phyloP scores from a whole-genome alignment of 208 protist species.

The Trypanosoma lewisi region DNA sequence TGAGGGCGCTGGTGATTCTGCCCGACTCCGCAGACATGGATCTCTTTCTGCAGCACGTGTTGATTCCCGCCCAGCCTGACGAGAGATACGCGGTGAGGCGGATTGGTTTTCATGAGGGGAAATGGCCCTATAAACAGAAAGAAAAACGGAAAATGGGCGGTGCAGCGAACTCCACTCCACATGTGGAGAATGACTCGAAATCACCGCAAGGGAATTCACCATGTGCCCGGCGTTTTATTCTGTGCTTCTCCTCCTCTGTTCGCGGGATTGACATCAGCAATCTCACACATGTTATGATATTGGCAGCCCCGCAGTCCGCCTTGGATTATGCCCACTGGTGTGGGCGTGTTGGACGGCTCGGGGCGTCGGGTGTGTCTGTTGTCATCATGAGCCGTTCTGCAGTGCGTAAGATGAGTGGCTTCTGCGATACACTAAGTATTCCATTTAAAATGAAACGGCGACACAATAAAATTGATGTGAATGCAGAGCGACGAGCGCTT shows the following conservation, averaged over 20 bases:
- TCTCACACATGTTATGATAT: conserved; percentile 77
- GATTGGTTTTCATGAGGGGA: not conserved
- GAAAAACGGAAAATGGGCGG: not conserved
- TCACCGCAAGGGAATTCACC: not conserved
- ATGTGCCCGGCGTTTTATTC: conserved; percentile 33
- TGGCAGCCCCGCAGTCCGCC: conserved; percentile 47
- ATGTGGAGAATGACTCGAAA: not conserved
- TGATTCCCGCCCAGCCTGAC: conserved; percentile 45
- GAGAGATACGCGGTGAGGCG: not conserved
- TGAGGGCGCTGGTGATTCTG: conserved; percentile 51
- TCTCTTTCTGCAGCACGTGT: conserved; percentile 47
- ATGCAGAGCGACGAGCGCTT: conserved; percentile 42
- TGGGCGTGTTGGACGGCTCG: conserved; percentile 82
- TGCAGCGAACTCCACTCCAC: not conserved
- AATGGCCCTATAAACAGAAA: not conserved
- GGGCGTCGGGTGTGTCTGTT: conserved; percentile 47
- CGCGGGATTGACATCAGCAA: conserved; percentile 69
- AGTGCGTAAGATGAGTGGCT: conserved; percentile 50
- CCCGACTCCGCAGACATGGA: conserved; percentile 52
- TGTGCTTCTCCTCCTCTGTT: conserved; percentile 45
- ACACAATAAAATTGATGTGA: conserved; percentile 45
- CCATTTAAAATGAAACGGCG: conserved; percentile 54
- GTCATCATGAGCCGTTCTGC: conserved; percentile 57
- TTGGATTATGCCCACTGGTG: conserved; percentile 87
- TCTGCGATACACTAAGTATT: conserved; percentile 66